Percentiles rank a stretch among this genome's conserved stretches.
Evolutionary conservation across 371 early-diverging fungal species (phyloP).

Genomic region (Mortierella sp.): DNA sequence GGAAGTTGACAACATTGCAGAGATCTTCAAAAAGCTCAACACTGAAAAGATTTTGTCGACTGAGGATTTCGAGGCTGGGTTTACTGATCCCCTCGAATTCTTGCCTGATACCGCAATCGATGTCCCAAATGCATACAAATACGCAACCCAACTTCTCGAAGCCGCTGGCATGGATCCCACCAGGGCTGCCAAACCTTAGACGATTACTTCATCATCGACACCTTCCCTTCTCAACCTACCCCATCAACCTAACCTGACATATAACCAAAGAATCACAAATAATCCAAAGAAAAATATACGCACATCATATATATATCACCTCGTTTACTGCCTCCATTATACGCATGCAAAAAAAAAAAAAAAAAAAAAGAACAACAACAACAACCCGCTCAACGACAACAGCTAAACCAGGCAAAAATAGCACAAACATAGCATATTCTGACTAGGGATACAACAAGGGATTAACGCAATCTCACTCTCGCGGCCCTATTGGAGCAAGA

Average conservation of each 20-base stretch:
- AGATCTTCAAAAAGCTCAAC: constrained; percentile 65
- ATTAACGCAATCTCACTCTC: no score
- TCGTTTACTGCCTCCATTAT: not conserved
- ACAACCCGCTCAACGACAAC: no score
- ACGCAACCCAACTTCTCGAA: constrained; percentile 74
- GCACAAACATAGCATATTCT: not conserved
- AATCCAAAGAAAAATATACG: no score
- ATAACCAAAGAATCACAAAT: not conserved
- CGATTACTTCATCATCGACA: not conserved
- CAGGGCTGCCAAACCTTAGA: constrained; percentile 62
- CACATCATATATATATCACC: not conserved
- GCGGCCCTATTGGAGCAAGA: no score
- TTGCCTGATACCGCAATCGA: constrained; percentile 86
- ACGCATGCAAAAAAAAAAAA: not conserved
- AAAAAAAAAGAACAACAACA: not conserved
- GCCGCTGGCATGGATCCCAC: constrained; percentile 66
- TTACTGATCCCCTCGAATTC: constrained; percentile 70
- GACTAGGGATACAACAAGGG: no score
- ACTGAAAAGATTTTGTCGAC: constrained; percentile 58
- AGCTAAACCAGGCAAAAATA: not conserved
- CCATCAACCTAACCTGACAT: constrained; percentile 17
- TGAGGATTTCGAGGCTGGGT: constrained; percentile 64
- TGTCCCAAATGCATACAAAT: constrained; percentile 81
- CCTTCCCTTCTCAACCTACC: constrained; percentile 3
- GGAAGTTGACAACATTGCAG: constrained; percentile 68